phyloP scores from a whole-genome alignment of 805 yeast species.

The Deakozyma indianensis region DNA sequence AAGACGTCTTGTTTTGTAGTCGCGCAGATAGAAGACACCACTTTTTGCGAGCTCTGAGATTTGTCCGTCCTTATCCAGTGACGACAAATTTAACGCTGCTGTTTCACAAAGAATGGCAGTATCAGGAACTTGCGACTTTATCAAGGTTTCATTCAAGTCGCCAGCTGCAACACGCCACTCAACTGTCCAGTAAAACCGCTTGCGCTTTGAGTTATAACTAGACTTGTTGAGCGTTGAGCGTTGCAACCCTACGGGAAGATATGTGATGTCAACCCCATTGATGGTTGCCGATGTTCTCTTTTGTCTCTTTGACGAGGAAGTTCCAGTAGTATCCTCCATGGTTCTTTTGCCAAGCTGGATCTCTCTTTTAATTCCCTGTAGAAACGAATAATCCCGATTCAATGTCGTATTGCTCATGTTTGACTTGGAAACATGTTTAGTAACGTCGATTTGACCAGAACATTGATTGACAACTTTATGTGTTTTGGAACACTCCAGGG shows the following conservation, averaged over 20 bases:
- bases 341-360: neutral
- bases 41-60: neutral
- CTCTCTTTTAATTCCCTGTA: neutral
- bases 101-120: neutral
- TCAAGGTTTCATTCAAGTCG: neutral
- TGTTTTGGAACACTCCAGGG: neutral
- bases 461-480: neutral
- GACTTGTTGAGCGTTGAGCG: neutral
- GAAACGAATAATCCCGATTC: neutral
- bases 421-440: neutral
- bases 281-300: neutral
- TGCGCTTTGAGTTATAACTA: neutral
- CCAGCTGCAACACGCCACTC: neutral
- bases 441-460: neutral
- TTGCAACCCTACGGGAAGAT: neutral
- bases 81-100: neutral
- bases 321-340: neutral
- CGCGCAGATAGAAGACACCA: neutral
- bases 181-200: neutral
- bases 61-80: neutral
- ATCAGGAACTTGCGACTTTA: neutral
- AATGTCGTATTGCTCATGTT: neutral
- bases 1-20: neutral
- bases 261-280: neutral
- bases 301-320: neutral